Evolutionary conservation across 1,284 basidiomycete genomes (phyloP), one percentile per base, ranked within the genome.

Genomic region (Cerioporus squamosus): DNA sequence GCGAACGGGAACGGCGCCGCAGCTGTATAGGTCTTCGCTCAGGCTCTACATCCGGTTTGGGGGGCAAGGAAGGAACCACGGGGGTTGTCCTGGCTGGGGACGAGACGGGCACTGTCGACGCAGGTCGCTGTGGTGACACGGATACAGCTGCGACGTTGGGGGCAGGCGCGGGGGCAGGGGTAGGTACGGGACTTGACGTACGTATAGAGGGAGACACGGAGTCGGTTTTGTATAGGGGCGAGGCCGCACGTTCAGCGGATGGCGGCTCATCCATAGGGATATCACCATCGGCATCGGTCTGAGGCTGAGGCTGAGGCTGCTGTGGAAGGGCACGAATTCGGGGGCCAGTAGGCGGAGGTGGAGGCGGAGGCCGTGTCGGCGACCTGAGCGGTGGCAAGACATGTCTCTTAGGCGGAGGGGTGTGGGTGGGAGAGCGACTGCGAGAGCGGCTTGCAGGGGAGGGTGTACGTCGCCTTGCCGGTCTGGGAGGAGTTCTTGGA

Each of bases 1-100:
- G 67, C 9, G 68, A 64, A 20, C 64, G 66, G 20, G 66, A 65
- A 17, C 57, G 63, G 4, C 66, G 60, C n/a, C 54, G 42, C 9
- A 47, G 36, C 43, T 51, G 45, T 15, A 14, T n/a, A 8, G 57
- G 39, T 38, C 44, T 53, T 9, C 53, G 44, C 6, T 59, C 62
- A 3, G 17, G 20, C n/a, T 64, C 62, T 2, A 42, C 24, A 3
- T 61, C 62, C 5, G 62, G 59, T 26, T 53, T 57, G 8, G 55
- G 44, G 10, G 59, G 59, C 29, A 61, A 29, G 4, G 54, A 52
- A 3, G 59, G 44, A 14, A 55, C 38, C 6, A 48, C 52, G 1
- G 51, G 54, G 1, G 46, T 38, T 20, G 42, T 43, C 14, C 23
- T 44, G 5, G 51, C 22, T 14, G 54, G 58, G 14, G 58, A 44